Evolutionary conservation across 202 grass and related monocot species (phyloP), one percentile per base, ranked within the genome.

Genomic region (Eragrostis tef): DNA sequence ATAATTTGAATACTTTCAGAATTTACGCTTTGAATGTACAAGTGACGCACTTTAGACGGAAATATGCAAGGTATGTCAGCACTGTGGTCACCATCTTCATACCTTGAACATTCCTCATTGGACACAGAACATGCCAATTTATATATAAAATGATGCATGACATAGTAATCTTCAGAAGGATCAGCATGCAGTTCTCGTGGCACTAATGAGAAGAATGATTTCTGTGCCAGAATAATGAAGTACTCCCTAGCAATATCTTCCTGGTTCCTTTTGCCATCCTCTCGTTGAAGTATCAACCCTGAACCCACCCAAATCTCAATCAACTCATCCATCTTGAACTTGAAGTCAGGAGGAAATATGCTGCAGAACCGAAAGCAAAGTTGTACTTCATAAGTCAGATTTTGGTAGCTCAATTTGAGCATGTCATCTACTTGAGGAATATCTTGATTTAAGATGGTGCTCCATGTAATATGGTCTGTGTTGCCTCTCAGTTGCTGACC

Each of bases 301-400:
- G 80, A 64, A 24, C 73, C 60, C 22, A 88, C 81, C 89, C 89
- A 91, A 72, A 82, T 74, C 50, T 88, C 24, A 24, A 80, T 61
- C 49, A 91, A 7, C 1, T 45, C n/a, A 7, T 85, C 77, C 34
- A 58, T 74, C 48, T 53, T 31, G 29, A 91, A 87, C 67, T 80
- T 43, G 25, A 75, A 49, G 20, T 54, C 44, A 31, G 65, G 71
- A 15, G 89, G 81, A 75, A 88, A 88, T 83, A 91, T 57, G 59
- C 86, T 82, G 74, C 82, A 91, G 36, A 69, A 85, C 0, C 50
- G 73, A 6, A 91, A 85, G 62, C 89, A 91, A 34, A 67, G 67
- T 52, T 79, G 74, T 39, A 79, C 27, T 7, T 83, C 56, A 6
- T 17, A 11, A 17, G 48, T 21, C 22, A 91, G 78, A 16, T 75